Evolutionary conservation across 2,329 filamentous ascomycete genomes (phyloP), one percentile per base, ranked within the genome.

Genomic region (Beauveria pseudobassiana): DNA sequence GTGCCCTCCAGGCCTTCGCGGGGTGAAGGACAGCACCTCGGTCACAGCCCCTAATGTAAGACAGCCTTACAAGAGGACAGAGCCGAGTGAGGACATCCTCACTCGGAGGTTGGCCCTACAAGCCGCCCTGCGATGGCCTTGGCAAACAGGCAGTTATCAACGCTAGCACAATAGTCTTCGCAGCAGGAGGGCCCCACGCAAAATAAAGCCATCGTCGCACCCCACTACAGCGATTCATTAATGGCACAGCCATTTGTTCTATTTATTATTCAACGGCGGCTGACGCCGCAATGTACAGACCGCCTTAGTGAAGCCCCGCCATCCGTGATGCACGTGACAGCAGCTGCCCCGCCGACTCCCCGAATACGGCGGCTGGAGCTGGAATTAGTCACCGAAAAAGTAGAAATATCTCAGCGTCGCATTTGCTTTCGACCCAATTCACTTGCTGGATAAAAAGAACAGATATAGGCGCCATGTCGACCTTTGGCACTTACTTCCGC

Each of bases 401-500:
- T 53, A 40, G 16, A 53, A 53, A 42, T 53, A 40, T 52, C 50
- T 53, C 51, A 24, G 49, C 18, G 49, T 51, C 51, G n/a, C 30
- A 3, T 42, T 53, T 42, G 34, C 51, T 53, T 53, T 53, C 51
- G 9, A 26, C 51, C 30, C 30, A 53, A 26, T 53, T 26, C 51
- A 24, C 51, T 8, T 10, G 8, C 51, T 53, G 5, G 30, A 53
- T 14, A 46, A 20, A 16, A 2, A 56, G 18, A 63, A 65, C 38
- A 61, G 60, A 63, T 62, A 64, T 56, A 38, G 26, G 16, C 54
- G 28, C 64, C 62, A 93, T 93, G 89, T 96, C 91, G 69, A 93
- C 90, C 61, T 96, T 93, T 76, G 91, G 91, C 69, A 80, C 87
- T 60, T 82, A 87, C 74, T 93, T 93, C 77, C 82, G 82, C 69